These are phyloP conservation scores for Cytospora mali DNA, from an alignment of 2,329 filamentous ascomycete genomes.

Conservation along the genomic window DNA sequence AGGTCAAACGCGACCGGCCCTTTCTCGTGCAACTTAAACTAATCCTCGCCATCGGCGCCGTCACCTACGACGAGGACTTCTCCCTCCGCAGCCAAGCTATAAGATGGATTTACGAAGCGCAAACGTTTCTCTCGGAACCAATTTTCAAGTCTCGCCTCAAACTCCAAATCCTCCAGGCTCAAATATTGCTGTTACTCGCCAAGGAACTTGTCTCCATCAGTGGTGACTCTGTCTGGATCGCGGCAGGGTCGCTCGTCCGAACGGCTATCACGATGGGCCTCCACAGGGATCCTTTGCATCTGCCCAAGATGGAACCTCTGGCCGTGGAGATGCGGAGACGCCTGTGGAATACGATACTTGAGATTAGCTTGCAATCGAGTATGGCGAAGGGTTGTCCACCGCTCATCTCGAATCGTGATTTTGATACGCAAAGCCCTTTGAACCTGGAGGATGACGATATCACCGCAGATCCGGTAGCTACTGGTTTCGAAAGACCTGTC, in stretches of 20 bases:
- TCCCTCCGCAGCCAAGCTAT: slow-evolving; percentile 46
- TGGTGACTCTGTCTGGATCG: slow-evolving; percentile 56
- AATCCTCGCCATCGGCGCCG: slow-evolving; percentile 54
- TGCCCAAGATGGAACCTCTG: slow-evolving; percentile 50
- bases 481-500: slow-evolving; percentile 29
- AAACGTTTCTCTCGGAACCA: slow-evolving; percentile 52
- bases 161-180: slow-evolving; percentile 52
- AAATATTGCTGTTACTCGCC: slow-evolving; percentile 54
- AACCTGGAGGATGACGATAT: slow-evolving; percentile 58
- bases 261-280: slow-evolving; percentile 59
- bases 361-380: slow-evolving; percentile 55
- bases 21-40: slow-evolving; percentile 59
- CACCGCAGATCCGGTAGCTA: slow-evolving; percentile 34
- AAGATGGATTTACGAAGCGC: slow-evolving; percentile 57
- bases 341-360: slow-evolving; percentile 59
- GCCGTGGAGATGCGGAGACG: slow-evolving; percentile 57
- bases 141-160: slow-evolving; percentile 53
- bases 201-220: slow-evolving; percentile 51
- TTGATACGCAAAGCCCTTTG: slow-evolving; percentile 52
- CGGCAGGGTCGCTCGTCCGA: slow-evolving; percentile 52
- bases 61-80: slow-evolving; percentile 49
- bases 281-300: slow-evolving; percentile 56
- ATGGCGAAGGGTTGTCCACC: slow-evolving; percentile 55
- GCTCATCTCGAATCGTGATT: slow-evolving; percentile 49
- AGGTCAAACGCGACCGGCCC: slow-evolving; percentile 38